Evolutionary conservation across 257 asterid genomes (phyloP), one percentile per base, ranked within the genome.

Genomic region (Solanum piurae): DNA sequence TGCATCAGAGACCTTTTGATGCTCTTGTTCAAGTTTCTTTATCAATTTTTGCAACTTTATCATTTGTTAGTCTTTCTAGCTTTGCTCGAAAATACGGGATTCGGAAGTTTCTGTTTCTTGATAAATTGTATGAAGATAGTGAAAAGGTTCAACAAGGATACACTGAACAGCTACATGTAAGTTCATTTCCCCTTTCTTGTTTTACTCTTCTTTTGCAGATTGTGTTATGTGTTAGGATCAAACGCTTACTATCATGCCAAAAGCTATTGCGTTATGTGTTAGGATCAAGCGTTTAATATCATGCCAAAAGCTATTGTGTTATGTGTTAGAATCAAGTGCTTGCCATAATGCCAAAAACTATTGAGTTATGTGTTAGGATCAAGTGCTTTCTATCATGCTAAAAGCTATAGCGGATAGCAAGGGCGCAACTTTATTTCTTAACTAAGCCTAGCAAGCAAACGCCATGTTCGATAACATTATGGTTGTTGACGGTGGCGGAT

Each of bases 51-150:
- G 95, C 98, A 0, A 71, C 94, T 4, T 69, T 97, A 58, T 95
- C 99, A 1, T 97, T 95, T 49, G 58, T 94, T n/a, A 94, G 98
- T 25, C 89, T 97, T 10, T 95, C 97, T 9, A 79, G 90, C 4
- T 95, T 95, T 74, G 92, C 97, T 27, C 86, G 95, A 9, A 93
- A 58, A 25, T 97, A 95, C 38, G 99, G 99, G 11, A 90, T 97
- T 1, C 88, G 96, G 12, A 94, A 90, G 83, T 95, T 97, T 72
- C 86, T 97, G 89, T 97, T 95, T 86, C 98, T 97, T 33, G 98
- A 95, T 87, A 95, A 92, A 80, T 71, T 97, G 87, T 91, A 91
- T 21, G 92, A 92, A 73, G 98, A 95, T 37, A 94, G 95, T 52
- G 96, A 93, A 64, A 93, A 90, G 86, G 98, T 97, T 88, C 93